Evolutionary conservation across 2,329 filamentous ascomycete genomes (phyloP).

Genomic region (Penicillium sp.): DNA sequence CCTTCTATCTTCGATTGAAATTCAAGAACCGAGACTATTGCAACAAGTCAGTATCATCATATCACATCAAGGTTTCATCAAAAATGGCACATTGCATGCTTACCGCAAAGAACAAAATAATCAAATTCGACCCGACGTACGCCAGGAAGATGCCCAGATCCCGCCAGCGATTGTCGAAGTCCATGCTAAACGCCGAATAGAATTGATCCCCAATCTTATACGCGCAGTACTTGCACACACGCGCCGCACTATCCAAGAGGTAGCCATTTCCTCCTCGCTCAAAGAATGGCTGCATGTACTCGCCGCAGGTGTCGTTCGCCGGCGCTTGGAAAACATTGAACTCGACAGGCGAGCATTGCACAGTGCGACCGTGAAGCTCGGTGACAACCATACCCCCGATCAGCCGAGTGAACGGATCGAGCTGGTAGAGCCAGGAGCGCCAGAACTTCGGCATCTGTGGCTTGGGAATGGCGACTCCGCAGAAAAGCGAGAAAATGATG

Average conservation of each 20-base stretch:
- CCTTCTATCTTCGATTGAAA: conserved; percentile 45
- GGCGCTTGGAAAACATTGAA: conserved; percentile 70
- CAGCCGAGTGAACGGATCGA: conserved; percentile 80
- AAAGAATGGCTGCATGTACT: conserved; percentile 76
- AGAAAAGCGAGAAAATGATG: conserved; percentile 83
- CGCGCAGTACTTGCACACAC: conserved; percentile 76
- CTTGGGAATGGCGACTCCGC: conserved; percentile 79
- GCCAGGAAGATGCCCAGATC: conserved; percentile 77
- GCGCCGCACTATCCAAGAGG: conserved; percentile 65
- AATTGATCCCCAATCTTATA: conserved; percentile 81
- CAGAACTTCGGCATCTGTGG: conserved; percentile 77
- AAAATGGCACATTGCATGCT: conserved; percentile 29
- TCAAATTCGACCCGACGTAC: conserved; percentile 76
- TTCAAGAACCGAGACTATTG: conserved; percentile 47
- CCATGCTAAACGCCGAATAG: conserved; percentile 66
- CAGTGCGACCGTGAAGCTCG: conserved; percentile 66
- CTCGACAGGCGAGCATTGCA: conserved; percentile 63
- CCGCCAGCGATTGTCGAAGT: conserved; percentile 72
- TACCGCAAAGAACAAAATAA: conserved; percentile 61
- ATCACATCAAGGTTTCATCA: background rate
- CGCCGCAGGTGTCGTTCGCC: conserved; percentile 65
- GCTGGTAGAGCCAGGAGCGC: conserved; percentile 77
- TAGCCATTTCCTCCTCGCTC: conserved; percentile 69
- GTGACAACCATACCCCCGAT: conserved; percentile 80
- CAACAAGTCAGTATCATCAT: conserved; percentile 15